These are phyloP conservation scores for Suhomyces vadensis DNA, from an alignment of 805 yeast genomes.

Conservation along the genomic window DNA sequence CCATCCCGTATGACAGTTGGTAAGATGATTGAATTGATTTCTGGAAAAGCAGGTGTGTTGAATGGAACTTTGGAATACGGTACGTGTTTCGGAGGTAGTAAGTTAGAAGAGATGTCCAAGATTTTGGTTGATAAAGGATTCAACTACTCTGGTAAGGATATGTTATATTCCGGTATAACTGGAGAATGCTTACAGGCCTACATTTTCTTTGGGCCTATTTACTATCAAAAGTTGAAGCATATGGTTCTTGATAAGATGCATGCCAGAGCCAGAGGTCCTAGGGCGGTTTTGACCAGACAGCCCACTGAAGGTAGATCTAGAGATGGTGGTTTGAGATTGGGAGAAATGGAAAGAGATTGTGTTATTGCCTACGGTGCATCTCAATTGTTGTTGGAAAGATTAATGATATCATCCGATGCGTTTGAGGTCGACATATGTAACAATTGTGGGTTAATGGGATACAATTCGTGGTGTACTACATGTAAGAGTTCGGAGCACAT, in stretches of 20 bases:
- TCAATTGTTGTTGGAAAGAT: slow-evolving; percentile 85
- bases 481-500: slow-evolving; percentile 87
- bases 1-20: slow-evolving; percentile 99
- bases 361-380: slow-evolving; percentile 99
- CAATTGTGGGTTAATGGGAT: slow-evolving; percentile 94
- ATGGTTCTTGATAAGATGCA: slow-evolving; percentile 99
- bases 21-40: slow-evolving; percentile 92
- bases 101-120: slow-evolving; percentile 90
- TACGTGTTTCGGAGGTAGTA: slow-evolving; percentile 98
- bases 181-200: slow-evolving; percentile 97
- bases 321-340: slow-evolving; percentile 98
- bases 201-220: slow-evolving; percentile 97
- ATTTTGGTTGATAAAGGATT: slow-evolving; percentile 89
- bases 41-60: slow-evolving; percentile 97
- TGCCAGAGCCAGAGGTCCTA: slow-evolving; percentile 98
- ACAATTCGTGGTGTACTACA: slow-evolving; percentile 96
- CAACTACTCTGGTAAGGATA: slow-evolving; percentile 94
- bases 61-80: slow-evolving; percentile 93
- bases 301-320: slow-evolving; percentile 99
- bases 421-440: slow-evolving; percentile 96
- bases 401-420: slow-evolving; percentile 96
- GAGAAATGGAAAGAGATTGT: slow-evolving; percentile 99
- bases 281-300: slow-evolving; percentile 96
- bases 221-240: slow-evolving; percentile 96
- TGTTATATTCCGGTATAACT: slow-evolving; percentile 95